Evolutionary conservation across 164 flowering plant genomes (phyloP), one percentile per base, ranked within the genome.

Genomic region (Liriodendron chinense): DNA sequence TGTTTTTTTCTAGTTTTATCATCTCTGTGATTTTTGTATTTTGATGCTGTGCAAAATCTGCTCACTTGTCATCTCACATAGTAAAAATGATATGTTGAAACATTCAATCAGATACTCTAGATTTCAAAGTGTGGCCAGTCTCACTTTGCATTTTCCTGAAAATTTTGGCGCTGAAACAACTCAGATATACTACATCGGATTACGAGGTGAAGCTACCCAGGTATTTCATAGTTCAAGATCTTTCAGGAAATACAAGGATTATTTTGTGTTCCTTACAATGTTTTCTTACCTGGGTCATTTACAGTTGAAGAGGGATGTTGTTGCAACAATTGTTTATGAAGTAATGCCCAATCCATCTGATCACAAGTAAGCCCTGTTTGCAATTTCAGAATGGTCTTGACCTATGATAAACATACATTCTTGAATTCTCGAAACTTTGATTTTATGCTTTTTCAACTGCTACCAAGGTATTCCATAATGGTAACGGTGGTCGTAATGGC

Each of bases 171-270:
- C 90, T 69, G 98, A 96, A 59, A 87, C 90, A 69, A 87, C 91
- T 77, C 89, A 88, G 81, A 96, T 96, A 81, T 82, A 82, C 72
- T 96, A 92, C 82, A 96, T 96, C 81, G 99, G 99, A 69, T 83
- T 96, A 34, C 91, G 91, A 84, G 99, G 99, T 79, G 97, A 94
- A 92, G 98, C 97, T 50, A 96, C 98, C 2, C 92, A 93, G 96
- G 98, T 91, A 76, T 72, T 57, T 47, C 4, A 16, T 70, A 62
- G 50, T 34, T 65, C 21, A 66, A 75, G 25, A 66, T 67, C 57
- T 57, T 69, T 4, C 9, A n/a, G 56, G 47, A 72, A 21, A 63
- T 24, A 1, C n/a, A 16, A 7, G 56, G 62, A 70, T 59, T 25
- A 59, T 25, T 28, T 53, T 9, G 7, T 82, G 72, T 34, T 73